Evolutionary conservation across 2,329 filamentous ascomycete genomes (phyloP), one percentile per base, ranked within the genome.

Genomic region (Cryphonectria carpinicola): DNA sequence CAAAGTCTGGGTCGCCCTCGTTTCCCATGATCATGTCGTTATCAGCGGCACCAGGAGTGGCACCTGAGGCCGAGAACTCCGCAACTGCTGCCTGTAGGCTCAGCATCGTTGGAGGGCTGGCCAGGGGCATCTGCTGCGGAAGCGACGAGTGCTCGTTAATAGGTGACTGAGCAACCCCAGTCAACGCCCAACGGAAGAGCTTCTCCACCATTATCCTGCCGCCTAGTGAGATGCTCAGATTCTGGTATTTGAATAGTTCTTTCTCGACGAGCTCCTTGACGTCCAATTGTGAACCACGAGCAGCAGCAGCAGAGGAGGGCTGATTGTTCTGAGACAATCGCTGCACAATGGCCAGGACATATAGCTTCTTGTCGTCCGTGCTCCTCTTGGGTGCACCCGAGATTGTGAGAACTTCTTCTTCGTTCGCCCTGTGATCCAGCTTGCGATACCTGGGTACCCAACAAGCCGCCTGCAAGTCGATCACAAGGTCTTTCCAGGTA

Each of bases 361-460:
- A 71, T n/a, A 62, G 28, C 43, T 58, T 71, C 46, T 52, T 69
- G 22, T 66, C 69, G 17, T 65, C 25, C 13, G 52, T 54, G 25
- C 52, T 49, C 13, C 46, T 66, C 37, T 65, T 52, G 4, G 63
- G 67, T 17, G 70, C 56, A 10, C 70, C 70, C 5, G 70, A 71
- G 22, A 69, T 69, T 19, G 70, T 71, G 37, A 71, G 41, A 0
- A 71, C 25, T 7, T 71, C 67, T 41, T 71, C 54, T 25, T 71
- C 67, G 58, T 35, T 39, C n/a, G 56, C 46, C 22, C 35, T 43
- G 41, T 63, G 54, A 25, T 69, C 70, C 39, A 71, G 25, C 11
- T 69, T 71, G 46, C 67, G 70, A 37, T 69, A 71, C 46, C 69
- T 71, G 17, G 70, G 70, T 22, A 72, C 52, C 70, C 70, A 72